Conservation (phyloP, 2,329 filamentous ascomycete species). For the Ophiocordyceps robertsii region DNA sequence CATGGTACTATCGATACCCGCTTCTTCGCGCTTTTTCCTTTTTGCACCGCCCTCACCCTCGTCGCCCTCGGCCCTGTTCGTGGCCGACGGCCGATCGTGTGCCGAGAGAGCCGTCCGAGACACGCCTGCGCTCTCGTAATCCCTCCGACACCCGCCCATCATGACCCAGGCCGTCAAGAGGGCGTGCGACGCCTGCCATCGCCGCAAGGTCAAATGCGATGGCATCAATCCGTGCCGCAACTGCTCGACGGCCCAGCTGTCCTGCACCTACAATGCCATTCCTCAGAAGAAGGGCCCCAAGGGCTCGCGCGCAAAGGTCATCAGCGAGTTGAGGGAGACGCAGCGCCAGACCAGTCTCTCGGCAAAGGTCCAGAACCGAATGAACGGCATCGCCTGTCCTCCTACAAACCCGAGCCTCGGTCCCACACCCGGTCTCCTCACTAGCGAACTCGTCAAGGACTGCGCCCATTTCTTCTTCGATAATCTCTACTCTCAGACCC, state of each 20-base stretch:
- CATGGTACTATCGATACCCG: slow-evolving; percentile 3
- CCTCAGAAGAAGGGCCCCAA: slow-evolving; percentile 68
- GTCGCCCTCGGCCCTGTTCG: not conserved
- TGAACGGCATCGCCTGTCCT: slow-evolving; percentile 39
- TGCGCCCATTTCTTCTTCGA: slow-evolving; percentile 57
- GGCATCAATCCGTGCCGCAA: slow-evolving; percentile 59
- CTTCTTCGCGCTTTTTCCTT: not conserved
- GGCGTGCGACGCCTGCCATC: slow-evolving; percentile 62
- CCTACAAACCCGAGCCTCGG: slow-evolving; percentile 31
- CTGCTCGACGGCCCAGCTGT: slow-evolving; percentile 51
- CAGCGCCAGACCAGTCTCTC: slow-evolving; percentile 53
- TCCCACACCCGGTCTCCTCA: slow-evolving; percentile 47
- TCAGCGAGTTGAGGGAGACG: slow-evolving; percentile 57
- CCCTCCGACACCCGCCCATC: slow-evolving; percentile 5
- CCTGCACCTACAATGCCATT: slow-evolving; percentile 62
- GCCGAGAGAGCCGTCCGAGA: not conserved
- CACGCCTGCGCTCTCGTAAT: not conserved
- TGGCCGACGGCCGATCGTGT: not conserved
- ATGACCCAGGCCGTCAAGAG: slow-evolving; percentile 43
- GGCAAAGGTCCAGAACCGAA: slow-evolving; percentile 45
- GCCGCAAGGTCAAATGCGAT: slow-evolving; percentile 63
- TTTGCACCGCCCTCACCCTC: not conserved
- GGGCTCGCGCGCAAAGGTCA: slow-evolving; percentile 61
- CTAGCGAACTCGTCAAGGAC: slow-evolving; percentile 48
- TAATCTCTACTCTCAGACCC: slow-evolving; percentile 50